These are phyloP conservation scores for Rhizopogon rudus DNA, from an alignment of 768 basidiomycete species.

Conservation along the genomic window DNA sequence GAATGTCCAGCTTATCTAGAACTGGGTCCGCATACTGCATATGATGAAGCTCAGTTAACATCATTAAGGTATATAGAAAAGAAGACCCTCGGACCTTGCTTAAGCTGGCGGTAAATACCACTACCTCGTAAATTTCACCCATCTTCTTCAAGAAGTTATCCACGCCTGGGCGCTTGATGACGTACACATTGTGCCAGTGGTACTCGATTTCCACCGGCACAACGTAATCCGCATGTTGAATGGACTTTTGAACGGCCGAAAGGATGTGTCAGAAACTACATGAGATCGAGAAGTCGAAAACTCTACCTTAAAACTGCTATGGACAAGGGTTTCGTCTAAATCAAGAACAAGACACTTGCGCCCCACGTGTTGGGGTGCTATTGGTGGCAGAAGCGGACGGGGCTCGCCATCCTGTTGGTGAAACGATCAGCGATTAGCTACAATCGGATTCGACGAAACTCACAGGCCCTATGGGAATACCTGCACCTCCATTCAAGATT, in stretches of 20 bases:
- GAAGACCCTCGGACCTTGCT: slow-evolving; percentile 69
- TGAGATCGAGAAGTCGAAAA: not conserved
- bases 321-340: slow-evolving; percentile 94
- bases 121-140: slow-evolving; percentile 98
- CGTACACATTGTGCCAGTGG: slow-evolving; percentile 98
- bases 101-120: slow-evolving; percentile 95
- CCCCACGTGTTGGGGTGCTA: slow-evolving; percentile 75
- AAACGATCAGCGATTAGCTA: slow-evolving; percentile 3
- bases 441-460: slow-evolving; percentile 26
- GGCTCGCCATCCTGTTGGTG: slow-evolving; percentile 72
- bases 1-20: slow-evolving; percentile 91
- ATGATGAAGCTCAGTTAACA: slow-evolving; percentile 6
- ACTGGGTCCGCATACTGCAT: slow-evolving; percentile 96
- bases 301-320: slow-evolving; percentile 94
- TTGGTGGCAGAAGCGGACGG: slow-evolving; percentile 81
- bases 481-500: slow-evolving; percentile 87
- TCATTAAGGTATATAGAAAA: not conserved
- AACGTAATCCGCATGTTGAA: slow-evolving; percentile 93
- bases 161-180: slow-evolving; percentile 97
- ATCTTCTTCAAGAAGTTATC: slow-evolving; percentile 96
- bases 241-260: slow-evolving; percentile 51
- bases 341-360: slow-evolving; percentile 96
- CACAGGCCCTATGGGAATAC: slow-evolving; percentile 91
- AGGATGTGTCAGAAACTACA: slow-evolving; percentile 8
- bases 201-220: slow-evolving; percentile 99